phyloP scores from a whole-genome alignment of 1,284 basidiomycete genomes.

The Tetrapyrgos nigripes region DNA sequence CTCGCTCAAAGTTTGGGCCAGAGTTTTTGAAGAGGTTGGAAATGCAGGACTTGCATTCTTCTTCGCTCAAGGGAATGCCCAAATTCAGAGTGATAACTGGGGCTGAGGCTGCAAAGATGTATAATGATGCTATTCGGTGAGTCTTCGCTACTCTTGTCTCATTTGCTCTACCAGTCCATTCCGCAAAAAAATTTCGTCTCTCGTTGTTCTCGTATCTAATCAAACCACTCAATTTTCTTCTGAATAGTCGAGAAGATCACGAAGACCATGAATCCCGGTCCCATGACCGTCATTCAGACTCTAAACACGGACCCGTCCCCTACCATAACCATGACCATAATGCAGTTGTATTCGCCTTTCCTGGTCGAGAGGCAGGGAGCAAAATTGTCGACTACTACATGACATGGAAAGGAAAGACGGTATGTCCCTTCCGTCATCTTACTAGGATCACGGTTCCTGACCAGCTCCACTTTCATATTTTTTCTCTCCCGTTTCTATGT shows the following conservation, averaged over 20 bases:
- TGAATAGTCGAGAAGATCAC: background rate
- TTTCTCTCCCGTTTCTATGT: background rate
- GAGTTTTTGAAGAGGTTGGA: conserved; percentile 49
- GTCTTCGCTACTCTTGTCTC: conserved; percentile 18
- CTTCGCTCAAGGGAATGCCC: conserved; percentile 27
- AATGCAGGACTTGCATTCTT: too few species aligned
- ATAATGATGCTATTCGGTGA: conserved; percentile 46
- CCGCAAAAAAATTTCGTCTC: background rate
- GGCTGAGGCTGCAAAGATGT: conserved; percentile 45
- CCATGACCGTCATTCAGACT: background rate
- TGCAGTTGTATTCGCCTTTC: conserved; percentile 51
- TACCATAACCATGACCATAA: conserved; percentile 16
- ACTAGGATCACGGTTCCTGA: background rate
- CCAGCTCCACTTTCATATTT: background rate
- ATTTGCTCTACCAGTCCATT: background rate
- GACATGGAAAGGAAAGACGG: conserved; percentile 48
- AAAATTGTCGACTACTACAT: conserved; percentile 53
- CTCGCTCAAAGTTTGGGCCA: conserved; percentile 37
- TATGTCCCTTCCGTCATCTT: conserved; percentile 18
- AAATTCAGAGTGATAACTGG: conserved; percentile 47
- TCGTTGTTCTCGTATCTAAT: background rate
- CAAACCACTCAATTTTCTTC: background rate
- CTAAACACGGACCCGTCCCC: conserved; percentile 1
- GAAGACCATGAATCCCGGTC: background rate
- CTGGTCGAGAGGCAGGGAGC: conserved; percentile 42